phyloP scores from a whole-genome alignment of 2,329 filamentous ascomycete genomes.

The Raffaelea ambrosiae region DNA sequence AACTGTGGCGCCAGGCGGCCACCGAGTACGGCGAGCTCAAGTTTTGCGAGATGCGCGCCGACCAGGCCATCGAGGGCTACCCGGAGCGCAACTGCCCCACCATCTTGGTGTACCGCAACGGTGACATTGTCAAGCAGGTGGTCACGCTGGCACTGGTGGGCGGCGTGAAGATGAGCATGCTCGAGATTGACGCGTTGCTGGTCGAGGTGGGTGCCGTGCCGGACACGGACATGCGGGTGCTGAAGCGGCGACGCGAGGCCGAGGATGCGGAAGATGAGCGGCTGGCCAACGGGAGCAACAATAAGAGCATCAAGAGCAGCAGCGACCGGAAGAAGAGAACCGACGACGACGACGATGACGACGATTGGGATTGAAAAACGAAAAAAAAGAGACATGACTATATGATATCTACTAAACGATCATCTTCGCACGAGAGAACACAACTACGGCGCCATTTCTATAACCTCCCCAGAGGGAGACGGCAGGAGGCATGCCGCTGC shows the following conservation, averaged over 20 bases:
- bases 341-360: slow-evolving; percentile 14
- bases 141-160: slow-evolving; percentile 79
- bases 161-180: slow-evolving; percentile 61
- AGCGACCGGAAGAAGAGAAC: slow-evolving; percentile 7
- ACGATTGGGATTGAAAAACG: slow-evolving; percentile 21
- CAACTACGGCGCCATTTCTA: too few relatives aligned
- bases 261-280: slow-evolving; percentile 54
- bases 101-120: slow-evolving; percentile 84
- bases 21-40: slow-evolving; percentile 87
- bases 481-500: too few relatives aligned
- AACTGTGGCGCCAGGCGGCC: slow-evolving; percentile 80
- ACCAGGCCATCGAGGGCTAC: slow-evolving; percentile 93
- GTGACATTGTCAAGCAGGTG: slow-evolving; percentile 83
- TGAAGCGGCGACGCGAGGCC: slow-evolving; percentile 50
- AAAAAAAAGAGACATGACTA: not conserved
- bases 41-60: slow-evolving; percentile 90
- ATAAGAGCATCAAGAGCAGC: slow-evolving; percentile 15
- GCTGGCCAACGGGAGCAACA: slow-evolving; percentile 37
- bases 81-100: slow-evolving; percentile 93
- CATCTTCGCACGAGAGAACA: too few relatives aligned
- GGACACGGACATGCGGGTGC: slow-evolving; percentile 68
- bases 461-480: too few relatives aligned
- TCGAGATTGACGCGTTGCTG: slow-evolving; percentile 72
- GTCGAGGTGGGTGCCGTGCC: slow-evolving; percentile 75
- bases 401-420: too few relatives aligned